phyloP scores from a whole-genome alignment of 805 yeast species.

The Candida easanensis region DNA sequence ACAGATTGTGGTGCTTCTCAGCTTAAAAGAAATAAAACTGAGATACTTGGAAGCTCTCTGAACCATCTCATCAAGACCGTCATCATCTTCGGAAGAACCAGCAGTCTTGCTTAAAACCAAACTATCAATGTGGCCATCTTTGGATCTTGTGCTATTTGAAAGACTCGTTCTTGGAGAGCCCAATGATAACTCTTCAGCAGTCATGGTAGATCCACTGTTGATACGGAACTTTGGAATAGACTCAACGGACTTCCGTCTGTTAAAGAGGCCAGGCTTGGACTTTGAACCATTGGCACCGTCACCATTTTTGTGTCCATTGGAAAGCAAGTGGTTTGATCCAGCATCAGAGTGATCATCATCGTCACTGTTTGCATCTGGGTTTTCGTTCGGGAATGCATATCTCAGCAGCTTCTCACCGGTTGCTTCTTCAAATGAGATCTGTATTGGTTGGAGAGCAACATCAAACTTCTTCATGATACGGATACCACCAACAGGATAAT shows the following conservation, averaged over 20 bases:
- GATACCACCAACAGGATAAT: conserved; percentile 87
- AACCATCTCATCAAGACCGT: conserved; percentile 62
- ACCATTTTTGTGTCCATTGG: not conserved
- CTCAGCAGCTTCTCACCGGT: conserved; percentile 61
- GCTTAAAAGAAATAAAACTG: conserved; percentile 57
- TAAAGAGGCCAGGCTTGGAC: not conserved
- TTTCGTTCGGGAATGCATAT: conserved; percentile 65
- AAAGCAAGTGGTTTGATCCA: too few species aligned
- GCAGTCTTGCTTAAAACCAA: not conserved
- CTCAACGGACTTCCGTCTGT: not conserved
- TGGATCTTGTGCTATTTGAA: conserved; percentile 9
- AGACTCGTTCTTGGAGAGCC: conserved; percentile 13
- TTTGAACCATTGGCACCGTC: not conserved
- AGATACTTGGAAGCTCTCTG: conserved; percentile 69
- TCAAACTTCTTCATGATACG: conserved; percentile 68
- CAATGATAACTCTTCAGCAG: not conserved
- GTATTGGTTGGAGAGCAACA: conserved; percentile 61
- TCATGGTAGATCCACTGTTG: not conserved
- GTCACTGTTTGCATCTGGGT: conserved; percentile 17
- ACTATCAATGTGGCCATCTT: conserved; percentile 14
- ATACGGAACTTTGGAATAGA: not conserved
- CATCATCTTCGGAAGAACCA: conserved; percentile 16
- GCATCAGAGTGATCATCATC: conserved; percentile 1
- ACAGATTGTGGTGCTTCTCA: conserved; percentile 51
- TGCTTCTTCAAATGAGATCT: conserved; percentile 67